Percentiles rank a stretch among this genome's conserved stretches.
Conservation (phyloP, 2,329 filamentous ascomycete species). For the Colletotrichum brevisporum region DNA sequence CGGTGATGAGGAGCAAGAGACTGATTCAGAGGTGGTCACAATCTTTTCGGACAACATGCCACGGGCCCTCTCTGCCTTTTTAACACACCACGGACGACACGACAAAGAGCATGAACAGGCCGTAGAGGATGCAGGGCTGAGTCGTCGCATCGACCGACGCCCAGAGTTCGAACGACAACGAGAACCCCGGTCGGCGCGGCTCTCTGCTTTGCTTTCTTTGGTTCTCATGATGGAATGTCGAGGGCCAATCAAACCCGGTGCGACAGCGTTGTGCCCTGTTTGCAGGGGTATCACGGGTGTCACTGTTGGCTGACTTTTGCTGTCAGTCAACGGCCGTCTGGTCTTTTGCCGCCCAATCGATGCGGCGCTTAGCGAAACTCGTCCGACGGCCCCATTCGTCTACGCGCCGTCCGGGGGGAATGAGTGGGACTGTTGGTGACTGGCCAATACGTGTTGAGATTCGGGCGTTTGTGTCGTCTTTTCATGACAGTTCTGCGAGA, state of each 20-base stretch:
- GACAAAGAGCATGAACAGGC: constrained; percentile 19
- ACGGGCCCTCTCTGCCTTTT: constrained; percentile 19
- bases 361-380: constrained; percentile 37
- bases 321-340: constrained; percentile 22
- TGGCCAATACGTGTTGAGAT: too few relatives aligned
- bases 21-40: neutral
- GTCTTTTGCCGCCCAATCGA: constrained; percentile 11
- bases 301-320: constrained; percentile 20
- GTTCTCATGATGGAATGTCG: constrained; percentile 12
- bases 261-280: neutral
- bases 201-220: neutral
- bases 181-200: neutral
- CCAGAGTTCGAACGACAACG: constrained; percentile 4
- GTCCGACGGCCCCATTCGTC: constrained; percentile 61
- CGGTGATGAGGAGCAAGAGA: neutral
- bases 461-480: neutral
- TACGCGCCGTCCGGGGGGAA: constrained; percentile 7
- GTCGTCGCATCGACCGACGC: constrained; percentile 22
- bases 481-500: neutral
- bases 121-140: constrained; percentile 16
- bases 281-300: constrained; percentile 3
- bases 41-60: neutral
- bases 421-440: constrained; percentile 3
- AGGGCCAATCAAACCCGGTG: constrained; percentile 21
- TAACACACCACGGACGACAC: neutral